A percentile compares a stretch with the other conserved stretches of the same genome.
These are phyloP conservation scores for Penicillium malachiteum DNA, from an alignment of 495 filamentous ascomycete genomes.

Conservation along the genomic window DNA sequence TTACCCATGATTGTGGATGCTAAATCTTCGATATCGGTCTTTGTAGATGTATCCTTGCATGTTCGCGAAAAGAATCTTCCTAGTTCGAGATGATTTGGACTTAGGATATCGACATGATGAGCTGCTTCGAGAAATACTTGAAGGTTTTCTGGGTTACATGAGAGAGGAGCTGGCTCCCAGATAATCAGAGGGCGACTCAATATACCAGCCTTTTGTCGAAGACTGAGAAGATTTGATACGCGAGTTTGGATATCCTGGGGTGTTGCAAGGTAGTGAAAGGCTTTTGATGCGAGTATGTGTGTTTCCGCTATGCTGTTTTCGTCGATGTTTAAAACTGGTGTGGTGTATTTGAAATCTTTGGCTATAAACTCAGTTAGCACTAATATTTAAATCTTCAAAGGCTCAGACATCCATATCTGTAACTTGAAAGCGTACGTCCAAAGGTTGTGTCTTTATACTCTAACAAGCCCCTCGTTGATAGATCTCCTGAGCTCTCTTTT, in stretches of 20 bases:
- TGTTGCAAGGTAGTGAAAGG: slow-evolving; percentile 67
- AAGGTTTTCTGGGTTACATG: slow-evolving; percentile 25
- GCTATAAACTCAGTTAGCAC: slow-evolving; percentile 27
- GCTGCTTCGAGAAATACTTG: slow-evolving; percentile 21
- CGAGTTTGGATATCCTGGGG: slow-evolving; percentile 49
- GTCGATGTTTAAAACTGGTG: slow-evolving; percentile 39
- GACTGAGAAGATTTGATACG: slow-evolving; percentile 9
- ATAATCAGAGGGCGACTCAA: slow-evolving; percentile 27
- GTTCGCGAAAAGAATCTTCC: slow-evolving; percentile 16
- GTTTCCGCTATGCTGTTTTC: slow-evolving; percentile 11
- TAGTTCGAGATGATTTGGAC: slow-evolving; percentile 40
- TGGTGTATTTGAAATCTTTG: slow-evolving; percentile 75
- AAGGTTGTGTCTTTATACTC: slow-evolving; percentile 34
- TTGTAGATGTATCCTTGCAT: slow-evolving; percentile 4
- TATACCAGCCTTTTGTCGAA: slow-evolving; percentile 11
- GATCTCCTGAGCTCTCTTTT: slow-evolving; percentile 71
- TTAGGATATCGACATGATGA: slow-evolving; percentile 32
- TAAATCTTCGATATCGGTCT: slow-evolving; percentile 22
- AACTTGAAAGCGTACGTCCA: slow-evolving; percentile 35
- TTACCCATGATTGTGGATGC: slow-evolving; percentile 16
- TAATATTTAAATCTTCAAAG: not conserved
- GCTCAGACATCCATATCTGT: not conserved
- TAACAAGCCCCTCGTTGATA: slow-evolving; percentile 32
- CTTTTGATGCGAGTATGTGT: slow-evolving; percentile 43
- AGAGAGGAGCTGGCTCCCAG: slow-evolving; percentile 37